Conservation (phyloP, 1,284 basidiomycete genomes). For the Cutaneotrichosporon spelunceum region DNA sequence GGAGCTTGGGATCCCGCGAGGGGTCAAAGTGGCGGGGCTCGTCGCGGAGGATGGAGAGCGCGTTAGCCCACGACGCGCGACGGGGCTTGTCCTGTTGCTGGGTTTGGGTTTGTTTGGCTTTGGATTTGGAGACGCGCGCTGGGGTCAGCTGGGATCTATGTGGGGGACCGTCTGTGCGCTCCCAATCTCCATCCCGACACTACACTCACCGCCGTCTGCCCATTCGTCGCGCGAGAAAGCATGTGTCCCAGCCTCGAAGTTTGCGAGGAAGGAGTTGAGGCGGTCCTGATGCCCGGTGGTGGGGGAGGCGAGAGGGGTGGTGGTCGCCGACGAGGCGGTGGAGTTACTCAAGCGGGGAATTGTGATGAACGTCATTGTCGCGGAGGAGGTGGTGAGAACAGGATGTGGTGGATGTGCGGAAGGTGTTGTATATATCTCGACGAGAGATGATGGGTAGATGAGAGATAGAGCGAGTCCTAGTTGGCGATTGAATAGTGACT, state of each 20-base stretch:
- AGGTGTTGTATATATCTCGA: background rate
- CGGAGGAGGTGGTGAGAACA: background rate
- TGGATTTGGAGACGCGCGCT: constrained; percentile 4
- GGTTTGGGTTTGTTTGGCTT: background rate
- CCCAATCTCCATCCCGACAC: background rate
- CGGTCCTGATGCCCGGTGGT: constrained; percentile 22
- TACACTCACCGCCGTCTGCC: constrained; percentile 16
- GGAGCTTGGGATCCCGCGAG: constrained; percentile 39
- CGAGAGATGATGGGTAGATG: background rate
- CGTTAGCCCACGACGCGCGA: background rate
- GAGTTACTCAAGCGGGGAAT: constrained; percentile 8
- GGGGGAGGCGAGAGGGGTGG: constrained; percentile 17
- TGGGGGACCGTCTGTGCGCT: background rate
- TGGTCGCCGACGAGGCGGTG: constrained; percentile 3
- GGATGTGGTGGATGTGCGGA: background rate
- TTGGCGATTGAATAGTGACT: too few species aligned
- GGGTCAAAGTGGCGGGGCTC: constrained; percentile 44
- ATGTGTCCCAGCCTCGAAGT: constrained; percentile 37
- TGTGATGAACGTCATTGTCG: background rate
- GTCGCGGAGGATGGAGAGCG: constrained; percentile 18
- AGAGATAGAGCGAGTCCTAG: background rate
- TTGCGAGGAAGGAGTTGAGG: constrained; percentile 30
- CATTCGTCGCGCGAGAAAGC: constrained; percentile 31
- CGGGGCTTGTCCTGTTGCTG: background rate
- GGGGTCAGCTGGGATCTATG: background rate